Evolutionary conservation across 352 stramenopile species (phyloP), one percentile per base, ranked within the genome.

Genomic region (Phytopythium aichiense): DNA sequence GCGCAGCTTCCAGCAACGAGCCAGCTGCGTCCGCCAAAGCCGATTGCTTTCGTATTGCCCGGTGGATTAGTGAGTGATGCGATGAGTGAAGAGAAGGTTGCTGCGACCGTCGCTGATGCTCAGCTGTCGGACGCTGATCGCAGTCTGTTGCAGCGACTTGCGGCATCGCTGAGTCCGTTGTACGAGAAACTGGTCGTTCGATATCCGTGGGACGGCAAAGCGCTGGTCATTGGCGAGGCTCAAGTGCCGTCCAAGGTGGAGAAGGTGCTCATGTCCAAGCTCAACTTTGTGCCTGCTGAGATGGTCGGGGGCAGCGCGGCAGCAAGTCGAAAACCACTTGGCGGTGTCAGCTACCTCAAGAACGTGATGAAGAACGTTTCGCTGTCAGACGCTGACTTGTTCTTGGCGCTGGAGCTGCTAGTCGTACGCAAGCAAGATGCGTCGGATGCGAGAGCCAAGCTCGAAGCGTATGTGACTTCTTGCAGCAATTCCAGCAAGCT

Each of bases 321-420:
- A 9, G 49, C 58, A 15, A 30, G 23, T 1, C 76, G 71, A 23
- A 67, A 63, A 7, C 76, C 81, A 3, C 91, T 91, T 69, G 73
- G 65, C 28, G 84, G 84, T 0, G 52, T 86, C 4, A 89, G 79
- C 11, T 75, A 73, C 23, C n/a, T 90, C n/a, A 46, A 67, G 43
- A 78, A 62, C 1, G 42, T 90, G 13, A 55, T 6, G 76, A 90
- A 61, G 67, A 68, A 13, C 58, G 77, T 5, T 35, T 89, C 22
- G 79, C 88, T 28, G 15, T 15, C n/a, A 2, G 79, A 90, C 56
- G 66, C 67, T 7, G 60, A 81, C 4, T 40, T 92, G 23, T 84
- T 92, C n/a, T 16, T 58, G 15, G 77, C 73, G 18, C 48, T 92
- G n/a, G 84, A 92, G 50, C 40, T 80, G 16, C 61, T 92, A 0